Evolutionary conservation across 1,284 basidiomycete species (phyloP), one percentile per base, ranked within the genome.

Genomic region (Malassezia equina): DNA sequence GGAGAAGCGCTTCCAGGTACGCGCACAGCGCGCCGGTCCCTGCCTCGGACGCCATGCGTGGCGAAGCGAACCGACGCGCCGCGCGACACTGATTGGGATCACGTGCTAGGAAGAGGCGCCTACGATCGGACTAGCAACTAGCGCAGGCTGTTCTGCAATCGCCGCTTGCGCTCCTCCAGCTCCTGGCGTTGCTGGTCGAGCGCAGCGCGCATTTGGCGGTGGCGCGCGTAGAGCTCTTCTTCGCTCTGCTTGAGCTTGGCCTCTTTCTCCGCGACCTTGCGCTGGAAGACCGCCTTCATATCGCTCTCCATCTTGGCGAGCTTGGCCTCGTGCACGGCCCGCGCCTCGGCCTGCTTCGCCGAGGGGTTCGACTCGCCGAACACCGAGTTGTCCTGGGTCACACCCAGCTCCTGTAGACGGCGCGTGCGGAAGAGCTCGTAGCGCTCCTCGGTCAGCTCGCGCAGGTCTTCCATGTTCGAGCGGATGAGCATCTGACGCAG

Each of bases 111-210:
- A 29, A n/a, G n/a, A n/a, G n/a, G n/a, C n/a, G n/a, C n/a, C n/a
- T n/a, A n/a, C n/a, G n/a, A n/a, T n/a, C 42, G 25, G 7, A 19
- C 31, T 33, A 47, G 5, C 19, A 31, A 27, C 73, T 75, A n/a
- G 74, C 58, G 9, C 70, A 69, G 23, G 73, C 75, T 17, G 72
- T 76, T 9, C 67, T 67, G 29, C 75, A 66, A 83, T 73, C 86
- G 84, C 77, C 89, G 81, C 84, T 95, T 96, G 85, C 95, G 94
- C 76, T 96, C 93, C 78, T 98, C 93, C 67, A 98, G 80, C 73
- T 98, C 93, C 61, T 80, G 73, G 66, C 90, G 83, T 77, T 98
- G 93, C 80, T 93, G 96, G 79, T 98, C 94, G 69, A 98, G 80
- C 17, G 71, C 69, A 48, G 70, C 66, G 46, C 69, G 60, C 71